Evolutionary conservation across 129 eudicot genomes (phyloP), one percentile per base, ranked within the genome.

Genomic region (Lactuca sativa): DNA sequence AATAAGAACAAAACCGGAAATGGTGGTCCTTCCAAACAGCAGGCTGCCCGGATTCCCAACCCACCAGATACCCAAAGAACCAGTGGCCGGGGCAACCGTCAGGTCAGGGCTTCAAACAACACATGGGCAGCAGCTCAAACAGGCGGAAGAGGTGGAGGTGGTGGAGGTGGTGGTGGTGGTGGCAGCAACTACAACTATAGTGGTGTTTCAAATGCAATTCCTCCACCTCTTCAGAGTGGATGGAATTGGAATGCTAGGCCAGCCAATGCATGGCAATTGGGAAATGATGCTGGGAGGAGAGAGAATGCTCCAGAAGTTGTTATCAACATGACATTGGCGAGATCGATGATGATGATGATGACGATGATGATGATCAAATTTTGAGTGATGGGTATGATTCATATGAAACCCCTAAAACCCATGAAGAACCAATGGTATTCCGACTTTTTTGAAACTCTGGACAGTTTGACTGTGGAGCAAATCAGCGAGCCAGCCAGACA

Each of bases 341-440:
- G 41, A 7, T 62, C 51, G 84, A 86, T 67, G 97, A 85, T 13
- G 62, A 75, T 15, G 99, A 93, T 60, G 96, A 86, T 15, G 95
- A 25, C 51, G 86, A 86, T 67, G 97, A 85, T 15, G 99, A 93
- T 60, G 96, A 86, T 18, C 92, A 93, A 8, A 73, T 85, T 47
- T 25, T 74, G 1, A 81, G 84, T 31, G 90, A 87, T 14, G 95
- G 66, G 18, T 86, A 55, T 57, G 99, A 90, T 61, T 85, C 95
- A 0, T 96, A 95, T 77, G 86, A 72, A 54, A 84, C 82, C 80
- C 81, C 83, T 0, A 83, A 83, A 62, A 80, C 84, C 52, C 95
- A 85, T 0, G 93, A 70, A 85, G 77, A 86, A 70, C 62, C 68
- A 58, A 5, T 82, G 84, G 90, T 80, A 87, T 44, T 74, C 70